Evolutionary conservation across 2,329 filamentous ascomycete genomes (phyloP), one percentile per base, ranked within the genome.

Genomic region (Neonectria hederae): DNA sequence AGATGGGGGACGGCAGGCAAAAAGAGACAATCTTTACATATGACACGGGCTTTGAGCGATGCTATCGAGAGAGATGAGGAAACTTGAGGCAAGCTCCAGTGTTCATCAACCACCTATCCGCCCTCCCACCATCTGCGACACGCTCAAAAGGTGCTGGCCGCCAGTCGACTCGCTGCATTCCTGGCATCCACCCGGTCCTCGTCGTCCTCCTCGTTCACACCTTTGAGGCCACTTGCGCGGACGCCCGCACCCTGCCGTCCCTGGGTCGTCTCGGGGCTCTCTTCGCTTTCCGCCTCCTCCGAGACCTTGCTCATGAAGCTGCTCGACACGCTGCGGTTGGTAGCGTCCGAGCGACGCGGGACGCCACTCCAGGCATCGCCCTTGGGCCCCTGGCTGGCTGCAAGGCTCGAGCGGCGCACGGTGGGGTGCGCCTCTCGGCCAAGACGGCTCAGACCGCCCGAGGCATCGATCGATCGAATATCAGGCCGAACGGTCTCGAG

Each of bases 291-390:
- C 75, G 82, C 87, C 65, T 90, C 90, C 72, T 92, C 90, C 14
- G 84, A 82, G 10, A 90, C 81, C 28, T 86, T 84, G n/a, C 86
- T 83, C 67, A 90, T 87, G 68, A 92, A 86, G 75, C 89, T 92
- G 52, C 91, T 89, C 60, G 91, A 93, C 69, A 94, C 85, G 76
- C 90, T 94, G 72, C 94, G 87, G 74, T 87, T 91, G 60, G 93
- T 80, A n/a, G 89, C 90, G 72, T 97, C 93, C 30, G 90, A 89
- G 59, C 92, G 87, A 66, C 96, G 87, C 38, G 94, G 93, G 28
- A 97, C 94, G 62, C 96, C 96, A 74, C 93, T 97, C 96, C 96
- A 99, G 17, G 96, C 91, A 78, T 99, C 96, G n/a, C 96, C 96
- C 82, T 97, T 97, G 54, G 96, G 95, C 0, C 96, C 96, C 80